Evolutionary conservation across 2,329 filamentous ascomycete species (phyloP).

Genomic region (Shiraia sp.): DNA sequence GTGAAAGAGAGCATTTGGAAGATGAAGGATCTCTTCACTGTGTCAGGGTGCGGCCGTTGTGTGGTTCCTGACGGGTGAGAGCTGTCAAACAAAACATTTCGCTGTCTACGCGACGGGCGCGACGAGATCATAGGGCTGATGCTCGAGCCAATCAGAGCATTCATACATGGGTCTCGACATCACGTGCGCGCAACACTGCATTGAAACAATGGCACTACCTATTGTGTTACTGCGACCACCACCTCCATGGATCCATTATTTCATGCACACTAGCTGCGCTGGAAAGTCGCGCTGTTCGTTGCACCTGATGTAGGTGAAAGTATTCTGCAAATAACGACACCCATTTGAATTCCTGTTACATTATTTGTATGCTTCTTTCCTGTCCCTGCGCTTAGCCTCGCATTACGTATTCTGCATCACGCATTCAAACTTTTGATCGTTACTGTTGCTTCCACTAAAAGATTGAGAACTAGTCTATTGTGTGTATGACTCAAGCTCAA

Average conservation of each 20-base stretch:
- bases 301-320: too few relatives aligned
- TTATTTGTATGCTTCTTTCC: background rate
- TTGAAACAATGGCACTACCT: background rate
- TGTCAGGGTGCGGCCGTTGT: background rate
- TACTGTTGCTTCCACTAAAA: too few relatives aligned
- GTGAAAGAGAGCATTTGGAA: constrained; percentile 2
- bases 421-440: too few relatives aligned
- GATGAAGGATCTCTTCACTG: background rate
- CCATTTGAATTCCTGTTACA: too few relatives aligned
- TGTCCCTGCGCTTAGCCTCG: background rate
- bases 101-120: constrained; percentile 25
- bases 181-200: constrained; percentile 8
- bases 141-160: constrained; percentile 22
- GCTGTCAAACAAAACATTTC: constrained; percentile 33
- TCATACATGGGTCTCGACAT: constrained; percentile 9
- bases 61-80: constrained; percentile 12
- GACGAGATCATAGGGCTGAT: constrained; percentile 25
- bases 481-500: too few relatives aligned
- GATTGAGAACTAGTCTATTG: too few relatives aligned
- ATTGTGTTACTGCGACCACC: constrained; percentile 7
- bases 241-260: background rate
- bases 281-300: too few relatives aligned
- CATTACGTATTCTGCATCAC: background rate
- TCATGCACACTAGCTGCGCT: background rate
- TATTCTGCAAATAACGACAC: too few relatives aligned